phyloP scores from a whole-genome alignment of 768 basidiomycete species.

The Boletus eberwhitei region DNA sequence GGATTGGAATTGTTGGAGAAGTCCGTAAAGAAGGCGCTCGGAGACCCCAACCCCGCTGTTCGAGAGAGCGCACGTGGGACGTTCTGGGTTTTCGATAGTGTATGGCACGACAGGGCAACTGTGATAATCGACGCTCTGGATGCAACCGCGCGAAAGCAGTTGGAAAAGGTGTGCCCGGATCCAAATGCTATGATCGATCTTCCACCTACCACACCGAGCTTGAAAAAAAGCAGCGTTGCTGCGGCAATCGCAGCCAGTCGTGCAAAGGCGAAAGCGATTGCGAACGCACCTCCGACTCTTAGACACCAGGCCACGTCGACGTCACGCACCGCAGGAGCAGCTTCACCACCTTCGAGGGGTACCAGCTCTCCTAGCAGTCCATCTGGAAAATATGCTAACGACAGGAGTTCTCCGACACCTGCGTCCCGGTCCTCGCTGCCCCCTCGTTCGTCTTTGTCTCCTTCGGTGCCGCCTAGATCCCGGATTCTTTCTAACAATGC shows the following conservation, averaged over 20 bases:
- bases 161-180: constrained; percentile 82
- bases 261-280: constrained; percentile 82
- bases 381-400: constrained; percentile 40
- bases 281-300: constrained; percentile 74
- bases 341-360: constrained; percentile 40
- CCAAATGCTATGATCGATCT: constrained; percentile 39
- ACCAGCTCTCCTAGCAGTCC: constrained; percentile 41
- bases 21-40: constrained; percentile 65
- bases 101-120: constrained; percentile 73
- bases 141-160: constrained; percentile 63
- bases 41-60: constrained; percentile 77
- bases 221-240: constrained; percentile 79
- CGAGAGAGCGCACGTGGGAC: constrained; percentile 64
- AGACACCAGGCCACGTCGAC: constrained; percentile 79
- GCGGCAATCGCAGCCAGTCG: constrained; percentile 89
- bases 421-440: constrained; percentile 47
- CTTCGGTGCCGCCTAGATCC: constrained; percentile 41
- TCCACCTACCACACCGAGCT: constrained; percentile 50
- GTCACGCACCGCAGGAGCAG: constrained; percentile 49
- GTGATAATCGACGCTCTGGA: constrained; percentile 68
- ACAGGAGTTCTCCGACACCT: constrained; percentile 37
- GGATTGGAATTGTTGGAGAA: constrained; percentile 73
- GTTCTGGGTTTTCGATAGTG: constrained; percentile 77
- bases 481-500: constrained; percentile 40
- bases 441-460: constrained; percentile 44